Evolutionary conservation across 331 rosid species (phyloP).

Genomic region (Cydonia oblonga): DNA sequence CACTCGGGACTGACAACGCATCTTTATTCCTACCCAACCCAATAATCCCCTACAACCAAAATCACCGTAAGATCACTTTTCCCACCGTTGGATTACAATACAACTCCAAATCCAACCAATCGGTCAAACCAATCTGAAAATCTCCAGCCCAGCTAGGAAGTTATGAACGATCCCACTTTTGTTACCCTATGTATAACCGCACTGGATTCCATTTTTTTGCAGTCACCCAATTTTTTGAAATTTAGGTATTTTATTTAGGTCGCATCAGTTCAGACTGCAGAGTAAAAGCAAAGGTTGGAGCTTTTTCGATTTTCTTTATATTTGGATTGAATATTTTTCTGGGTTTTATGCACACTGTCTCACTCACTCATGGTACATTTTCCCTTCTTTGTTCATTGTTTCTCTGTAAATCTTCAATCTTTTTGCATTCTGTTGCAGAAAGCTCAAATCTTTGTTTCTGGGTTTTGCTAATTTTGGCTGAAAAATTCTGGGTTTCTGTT

Average conservation of each 20-base stretch:
- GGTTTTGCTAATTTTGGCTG: slow-evolving; percentile 12
- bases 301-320: slow-evolving; percentile 1
- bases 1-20: slow-evolving; percentile 36
- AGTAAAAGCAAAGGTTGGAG: slow-evolving; percentile 32
- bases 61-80: not conserved
- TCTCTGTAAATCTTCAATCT: slow-evolving; percentile 15
- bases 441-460: not conserved
- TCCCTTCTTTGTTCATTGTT: not conserved
- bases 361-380: slow-evolving; percentile 18
- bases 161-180: rapidly evolving
- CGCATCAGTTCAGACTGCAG: not conserved
- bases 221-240: not conserved
- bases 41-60: not conserved
- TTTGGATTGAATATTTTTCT: slow-evolving; percentile 20
- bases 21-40: slow-evolving; percentile 3
- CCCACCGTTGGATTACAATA: slow-evolving; percentile 4
- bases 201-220: not conserved
- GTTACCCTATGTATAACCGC: not conserved
- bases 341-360: slow-evolving; percentile 12
- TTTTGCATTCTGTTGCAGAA: not conserved
- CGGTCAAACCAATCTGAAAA: not conserved
- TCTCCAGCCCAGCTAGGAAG: no score
- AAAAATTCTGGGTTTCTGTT: slow-evolving; percentile 22
- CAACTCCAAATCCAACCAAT: not conserved
- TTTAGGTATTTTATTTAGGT: no score